Base-by-base conservation (phyloP, 768 basidiomycete genomes). In the Leccinum variicolor region DNA sequence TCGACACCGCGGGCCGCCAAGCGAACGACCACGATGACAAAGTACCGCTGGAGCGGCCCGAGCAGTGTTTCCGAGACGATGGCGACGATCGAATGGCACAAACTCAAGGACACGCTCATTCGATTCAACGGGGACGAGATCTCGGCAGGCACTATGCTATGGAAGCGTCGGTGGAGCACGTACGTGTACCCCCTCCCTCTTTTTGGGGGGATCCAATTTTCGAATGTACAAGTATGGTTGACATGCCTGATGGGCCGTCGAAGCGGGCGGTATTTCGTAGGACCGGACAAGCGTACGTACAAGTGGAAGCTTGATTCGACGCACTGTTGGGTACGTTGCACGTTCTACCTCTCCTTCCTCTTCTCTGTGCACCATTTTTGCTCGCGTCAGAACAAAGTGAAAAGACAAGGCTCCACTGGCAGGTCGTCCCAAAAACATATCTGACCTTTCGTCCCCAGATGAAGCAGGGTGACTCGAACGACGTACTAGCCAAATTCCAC, bases 21-120 rank as follows among this genome's bases (percentile, higher is more conserved):
- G 33, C 66, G 59, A 25, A 46, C 59, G 21, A 69, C 66, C 5
- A 69, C 68, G 14, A 59, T 69, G 8, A 69, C 56, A 33, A 69
- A 70, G 49, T 61, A 62, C 50, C 61, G 57, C 5, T 67, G 66
- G 66, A 58, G 63, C 33, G 65, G 65, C 39, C 33, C 45, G 15
- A 57, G 46, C 19, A 57, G 58, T 25, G 63, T 63, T 19, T 48
- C 66, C 6, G 66, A 64, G 19, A 69, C 63, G 26, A 65, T 77
- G 55, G 76, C 68, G n/a, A 65, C 66, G 23, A 73, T 77, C 15
- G 70, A 76, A 36, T 76, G 73, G 70, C 71, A 48, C 17, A 48
- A 53, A 8, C 4, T 74, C 34, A 63, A 63, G 50, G 63, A 64
- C 0, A 66, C 72, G 5, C 62, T 64, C 13, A 55, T 79, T 49